Evolutionary conservation across 2,329 filamentous ascomycete species (phyloP), one percentile per base, ranked within the genome.

Genomic region (Tetracladium maxilliforme): DNA sequence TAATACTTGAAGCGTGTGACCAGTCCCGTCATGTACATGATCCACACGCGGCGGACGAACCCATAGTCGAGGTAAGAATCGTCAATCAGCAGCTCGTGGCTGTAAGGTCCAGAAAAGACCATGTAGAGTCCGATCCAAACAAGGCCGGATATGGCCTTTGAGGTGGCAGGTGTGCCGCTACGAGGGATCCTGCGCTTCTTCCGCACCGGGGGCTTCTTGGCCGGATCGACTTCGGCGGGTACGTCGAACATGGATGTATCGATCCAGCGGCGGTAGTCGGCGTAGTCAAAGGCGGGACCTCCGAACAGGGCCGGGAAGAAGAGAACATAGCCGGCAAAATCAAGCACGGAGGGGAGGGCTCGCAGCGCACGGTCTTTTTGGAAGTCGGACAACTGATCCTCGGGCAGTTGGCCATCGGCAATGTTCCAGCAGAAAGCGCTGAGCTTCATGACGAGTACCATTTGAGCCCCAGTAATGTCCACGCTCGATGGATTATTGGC

Each of bases 361-460:
- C 61, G 63, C 21, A 98, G 64, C 23, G 79, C 78, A 16, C 81
- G 72, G 35, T 86, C 79, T 43, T 77, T 86, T 48, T 98, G 90
- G 22, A 78, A 70, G 24, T 90, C 81, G 1, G 80, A 81, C n/a
- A 98, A 67, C 30, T 86, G 70, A 21, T 76, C 64, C 11, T 77
- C 70, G 4, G 82, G 73, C 12, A 92, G 62, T 30, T 76, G 72
- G 12, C 90, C 92, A 48, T 98, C 90, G 41, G 90, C 84, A 7
- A 95, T 76, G 45, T 95, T 95, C 90, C 90, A 98, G 56, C 83
- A 92, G 45, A 98, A 98, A 5, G 87, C 80, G 13, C 75, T 83
- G 18, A 98, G 70, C 52, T 98, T 98, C 83, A 98, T 98, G 34
- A 95, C 76, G 39, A 95, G 56, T 17, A 98, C 90, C 90, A 98